Evolutionary conservation across 129 eudicot genomes (phyloP).

Genomic region (Heracleum sosnowskyi): DNA sequence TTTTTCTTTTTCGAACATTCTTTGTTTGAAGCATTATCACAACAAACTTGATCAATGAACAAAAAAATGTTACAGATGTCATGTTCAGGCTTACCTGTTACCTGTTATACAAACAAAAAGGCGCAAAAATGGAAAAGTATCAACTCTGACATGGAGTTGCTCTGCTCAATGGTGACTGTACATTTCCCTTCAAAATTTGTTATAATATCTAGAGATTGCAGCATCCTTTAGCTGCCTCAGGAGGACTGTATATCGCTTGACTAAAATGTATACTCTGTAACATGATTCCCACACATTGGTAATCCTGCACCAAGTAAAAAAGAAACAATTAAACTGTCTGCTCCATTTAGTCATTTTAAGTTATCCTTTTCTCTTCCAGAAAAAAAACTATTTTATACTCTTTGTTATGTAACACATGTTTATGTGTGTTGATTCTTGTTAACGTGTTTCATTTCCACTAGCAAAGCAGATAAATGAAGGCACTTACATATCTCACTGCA

Average conservation of each 20-base stretch:
- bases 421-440: not conserved
- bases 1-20: not conserved
- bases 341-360: not conserved
- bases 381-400: not conserved
- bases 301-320: slow-evolving; percentile 6
- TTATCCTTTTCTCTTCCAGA: not conserved
- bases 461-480: not conserved
- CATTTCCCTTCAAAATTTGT: slow-evolving; percentile 7
- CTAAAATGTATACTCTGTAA: slow-evolving; percentile 5
- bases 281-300: not conserved
- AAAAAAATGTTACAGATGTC: slow-evolving; percentile 2
- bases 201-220: not conserved
- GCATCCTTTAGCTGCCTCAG: slow-evolving; percentile 3
- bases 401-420: not conserved
- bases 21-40: not conserved
- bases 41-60: slow-evolving; percentile 6
- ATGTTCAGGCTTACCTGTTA: not conserved
- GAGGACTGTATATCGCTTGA: not conserved
- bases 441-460: not conserved
- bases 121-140: not conserved
- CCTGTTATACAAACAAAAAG: not conserved
- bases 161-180: slow-evolving; percentile 7
- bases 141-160: not conserved
- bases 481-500: not conserved
- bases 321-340: not conserved